Evolutionary conservation across 2,329 filamentous ascomycete genomes (phyloP), one percentile per base, ranked within the genome.

Genomic region (Fusarium gaditjirri): DNA sequence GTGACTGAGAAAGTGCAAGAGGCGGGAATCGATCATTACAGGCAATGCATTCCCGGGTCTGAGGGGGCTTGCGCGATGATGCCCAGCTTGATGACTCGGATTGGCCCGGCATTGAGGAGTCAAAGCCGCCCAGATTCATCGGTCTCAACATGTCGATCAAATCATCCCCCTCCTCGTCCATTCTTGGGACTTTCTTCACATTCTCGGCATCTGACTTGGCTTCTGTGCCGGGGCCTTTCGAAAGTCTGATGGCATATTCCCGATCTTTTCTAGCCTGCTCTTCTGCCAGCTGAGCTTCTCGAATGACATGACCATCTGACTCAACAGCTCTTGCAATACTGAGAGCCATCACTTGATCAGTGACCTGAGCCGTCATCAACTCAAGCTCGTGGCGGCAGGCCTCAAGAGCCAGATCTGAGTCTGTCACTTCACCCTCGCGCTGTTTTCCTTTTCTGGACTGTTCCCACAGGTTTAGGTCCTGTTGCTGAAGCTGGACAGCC

Each of bases 271-370:
- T n/a, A 2, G 62, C 68, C 11, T 64, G 52, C 2, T 63, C n/a
- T 17, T 73, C 72, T 0, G 35, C 31, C 1, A 19, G 5, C 11
- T 42, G 38, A 8, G 50, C 49, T 9, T 59, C 50, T 7, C 31
- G 39, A 2, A 73, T 60, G 8, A 43, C 2, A 6, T 14, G n/a
- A 1, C 27, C 50, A 21, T 73, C 65, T 0, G 62, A 12, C 2
- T 61, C 38, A 0, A 73, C 67, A 7, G 72, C 70, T 1, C 33
- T 50, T 7, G 72, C 59, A 5, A 74, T 68, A 7, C 72, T 74
- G 3, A 33, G 31, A 8, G 55, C 52, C 33, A 74, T 9, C 0
- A 5, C 7, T 1, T 42, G 52, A 11, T 70, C 72, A 1, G 61
- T 65, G 0, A 61, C 3, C 3, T 61, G n/a, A 0, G 35, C 17